These are phyloP conservation scores for Claviceps sp. DNA, from an alignment of 2,329 filamentous ascomycete species.

Conservation along the genomic window DNA sequence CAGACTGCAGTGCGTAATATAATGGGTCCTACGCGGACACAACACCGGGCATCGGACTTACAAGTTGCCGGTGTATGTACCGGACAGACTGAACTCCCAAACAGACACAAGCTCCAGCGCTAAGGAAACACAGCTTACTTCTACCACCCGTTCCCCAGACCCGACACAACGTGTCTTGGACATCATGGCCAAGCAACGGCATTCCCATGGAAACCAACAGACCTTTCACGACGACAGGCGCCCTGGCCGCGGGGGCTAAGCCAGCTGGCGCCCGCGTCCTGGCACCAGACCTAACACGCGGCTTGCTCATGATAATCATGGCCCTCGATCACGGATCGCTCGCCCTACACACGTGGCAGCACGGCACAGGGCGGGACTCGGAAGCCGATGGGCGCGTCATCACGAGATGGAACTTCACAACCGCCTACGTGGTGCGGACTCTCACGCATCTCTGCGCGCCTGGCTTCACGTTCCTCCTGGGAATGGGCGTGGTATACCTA, in stretches of 20 bases:
- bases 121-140: conserved; percentile 5
- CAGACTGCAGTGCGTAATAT: too few relatives aligned
- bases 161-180: conserved; percentile 1
- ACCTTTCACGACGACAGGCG: neutral
- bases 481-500: conserved; percentile 32
- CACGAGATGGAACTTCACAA: conserved; percentile 22
- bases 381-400: conserved; percentile 25
- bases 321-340: conserved; percentile 29
- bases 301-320: conserved; percentile 31
- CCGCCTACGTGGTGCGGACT: conserved; percentile 25
- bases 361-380: conserved; percentile 23
- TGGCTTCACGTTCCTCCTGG: conserved; percentile 32
- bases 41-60: neutral
- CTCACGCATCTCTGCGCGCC: conserved; percentile 32
- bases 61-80: neutral
- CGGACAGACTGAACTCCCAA: neutral
- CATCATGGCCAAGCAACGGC: neutral
- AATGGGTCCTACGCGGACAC: too few relatives aligned
- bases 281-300: conserved; percentile 30
- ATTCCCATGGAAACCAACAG: neutral
- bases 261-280: conserved; percentile 18
- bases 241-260: neutral
- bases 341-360: conserved; percentile 25
- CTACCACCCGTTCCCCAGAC: conserved; percentile 9
- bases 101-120: neutral